These are phyloP conservation scores for Trichoderma breve DNA, from an alignment of 2,329 filamentous ascomycete species.

Conservation along the genomic window DNA sequence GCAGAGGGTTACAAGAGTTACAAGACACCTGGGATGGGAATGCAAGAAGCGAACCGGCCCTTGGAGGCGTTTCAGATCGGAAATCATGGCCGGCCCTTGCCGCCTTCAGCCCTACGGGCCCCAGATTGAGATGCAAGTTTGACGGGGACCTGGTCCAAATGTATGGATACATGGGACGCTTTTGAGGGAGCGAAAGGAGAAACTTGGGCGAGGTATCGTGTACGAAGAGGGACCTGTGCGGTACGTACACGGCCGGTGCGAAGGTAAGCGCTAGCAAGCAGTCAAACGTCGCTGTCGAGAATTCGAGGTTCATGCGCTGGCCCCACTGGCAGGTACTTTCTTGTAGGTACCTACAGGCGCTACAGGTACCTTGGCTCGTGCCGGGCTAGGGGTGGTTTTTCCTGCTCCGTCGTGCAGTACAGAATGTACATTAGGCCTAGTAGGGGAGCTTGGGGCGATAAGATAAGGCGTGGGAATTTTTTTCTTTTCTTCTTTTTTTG, in stretches of 20 bases:
- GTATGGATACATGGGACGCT: conserved; percentile 3
- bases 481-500: neutral
- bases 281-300: neutral
- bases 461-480: conserved; percentile 16
- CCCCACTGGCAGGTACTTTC: neutral
- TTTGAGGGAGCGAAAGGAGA: neutral
- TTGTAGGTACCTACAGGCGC: neutral
- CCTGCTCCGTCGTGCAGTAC: neutral
- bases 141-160: conserved; percentile 1
- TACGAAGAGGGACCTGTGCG: conserved; percentile 1
- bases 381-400: neutral
- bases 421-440: neutral
- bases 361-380: neutral
- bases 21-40: neutral
- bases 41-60: neutral
- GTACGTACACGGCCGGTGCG: neutral
- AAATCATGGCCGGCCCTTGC: neutral
- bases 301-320: neutral
- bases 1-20: neutral
- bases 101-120: conserved; percentile 19
- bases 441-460: conserved; percentile 1
- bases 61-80: neutral
- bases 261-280: neutral
- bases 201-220: conserved; percentile 15
- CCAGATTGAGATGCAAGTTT: neutral